Base-by-base conservation (phyloP, 2,329 filamentous ascomycete genomes). In the Xylaria sp. region DNA sequence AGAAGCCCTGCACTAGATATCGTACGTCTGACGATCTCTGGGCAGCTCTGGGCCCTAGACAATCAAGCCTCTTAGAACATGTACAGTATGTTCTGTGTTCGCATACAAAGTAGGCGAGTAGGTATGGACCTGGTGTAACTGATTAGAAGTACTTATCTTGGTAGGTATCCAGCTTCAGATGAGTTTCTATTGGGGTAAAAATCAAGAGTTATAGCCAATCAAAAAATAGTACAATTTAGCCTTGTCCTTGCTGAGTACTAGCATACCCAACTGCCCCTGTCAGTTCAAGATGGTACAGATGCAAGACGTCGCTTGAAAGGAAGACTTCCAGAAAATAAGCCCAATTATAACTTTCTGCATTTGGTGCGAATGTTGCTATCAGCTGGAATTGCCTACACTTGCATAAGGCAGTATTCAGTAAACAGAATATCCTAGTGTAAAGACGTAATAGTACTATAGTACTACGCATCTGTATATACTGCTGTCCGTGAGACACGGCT, bases 181-280 rank as follows among this genome's bases (percentile, higher is more conserved):
- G 45, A 51, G 40, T 35, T 63, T 42, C 40, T 23, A 67, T 71
- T 70, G 66, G 61, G 54, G 45, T 40, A 60, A 68, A 67, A 69
- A 64, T 64, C 42, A n/a, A 58, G 21, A n/a, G 9, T 9, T 47
- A 4, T 6, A 66, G n/a, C 70, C 72, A 70, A 70, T 71, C 43
- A 73, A 56, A 70, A 71, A 71, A 71, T 68, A 61, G 63, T 37
- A 25, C 38, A 56, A 35, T 33, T 54, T 21, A 62, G 54, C 35
- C 54, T 53, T n/a, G n/a, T n/a, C n/a, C n/a, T n/a, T n/a, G n/a
- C n/a, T n/a, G n/a, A n/a, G n/a, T n/a, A n/a, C n/a, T n/a, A n/a
- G n/a, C n/a, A n/a, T n/a, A 42, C 28, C 7, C 38, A 14, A 7
- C 12, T 11, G 40, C 35, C 58, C 57, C 33, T 57, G 40, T 47